Conservation (phyloP, 2,329 filamentous ascomycete genomes). For the Botryosphaeria agaves region DNA sequence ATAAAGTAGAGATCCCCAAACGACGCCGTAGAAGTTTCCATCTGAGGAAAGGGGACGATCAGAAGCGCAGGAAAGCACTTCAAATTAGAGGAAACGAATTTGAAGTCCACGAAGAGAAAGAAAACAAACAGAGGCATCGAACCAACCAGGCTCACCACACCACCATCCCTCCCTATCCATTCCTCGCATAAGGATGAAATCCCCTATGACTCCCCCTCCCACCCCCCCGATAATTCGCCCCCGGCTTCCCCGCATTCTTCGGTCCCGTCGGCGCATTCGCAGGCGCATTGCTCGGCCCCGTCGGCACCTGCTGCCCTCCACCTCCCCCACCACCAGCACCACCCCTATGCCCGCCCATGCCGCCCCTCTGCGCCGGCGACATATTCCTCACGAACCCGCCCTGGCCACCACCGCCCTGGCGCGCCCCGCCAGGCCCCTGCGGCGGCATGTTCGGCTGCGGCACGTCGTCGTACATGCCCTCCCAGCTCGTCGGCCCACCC, state of each 20-base stretch:
- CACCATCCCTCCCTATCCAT: neutral
- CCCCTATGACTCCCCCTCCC: constrained; percentile 58
- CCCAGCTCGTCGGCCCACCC: constrained; percentile 71
- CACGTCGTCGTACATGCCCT: constrained; percentile 96
- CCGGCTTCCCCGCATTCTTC: constrained; percentile 83
- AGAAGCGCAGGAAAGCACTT: no score
- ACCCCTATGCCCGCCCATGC: constrained; percentile 5
- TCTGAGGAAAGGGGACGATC: no score
- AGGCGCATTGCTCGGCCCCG: constrained; percentile 31
- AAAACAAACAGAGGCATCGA: no score
- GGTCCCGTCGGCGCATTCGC: constrained; percentile 85
- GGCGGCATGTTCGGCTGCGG: constrained; percentile 56
- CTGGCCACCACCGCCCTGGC: constrained; percentile 22
- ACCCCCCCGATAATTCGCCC: constrained; percentile 85
- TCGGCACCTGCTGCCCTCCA: constrained; percentile 14
- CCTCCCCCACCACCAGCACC: constrained; percentile 7
- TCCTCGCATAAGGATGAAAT: constrained; percentile 53
- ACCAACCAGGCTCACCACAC: no score
- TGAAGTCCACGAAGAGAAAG: no score
- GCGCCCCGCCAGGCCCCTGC: constrained; percentile 22
- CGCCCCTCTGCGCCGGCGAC: constrained; percentile 3
- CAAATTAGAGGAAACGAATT: no score
- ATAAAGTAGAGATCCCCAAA: no score
- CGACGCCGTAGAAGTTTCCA: no score
- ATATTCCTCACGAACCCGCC: constrained; percentile 15